Base-by-base conservation (phyloP, 768 basidiomycete genomes). In the Hericium alpestre region DNA sequence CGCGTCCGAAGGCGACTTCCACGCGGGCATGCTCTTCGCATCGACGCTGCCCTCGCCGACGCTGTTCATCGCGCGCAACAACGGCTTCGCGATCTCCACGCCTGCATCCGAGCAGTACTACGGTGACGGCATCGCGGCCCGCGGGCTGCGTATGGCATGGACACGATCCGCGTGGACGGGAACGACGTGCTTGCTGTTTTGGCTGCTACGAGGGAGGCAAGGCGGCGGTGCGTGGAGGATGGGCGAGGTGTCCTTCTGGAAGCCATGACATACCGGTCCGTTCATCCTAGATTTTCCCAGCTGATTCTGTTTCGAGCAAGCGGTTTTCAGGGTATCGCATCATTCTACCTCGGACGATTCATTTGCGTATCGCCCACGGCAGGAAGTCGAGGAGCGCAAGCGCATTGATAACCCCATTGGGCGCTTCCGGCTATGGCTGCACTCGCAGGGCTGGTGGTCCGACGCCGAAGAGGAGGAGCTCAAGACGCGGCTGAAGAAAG, bases 331-430 rank as follows among this genome's bases (percentile, higher is more conserved):
- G 25, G 86, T 96, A 12, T 88, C 93, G n/a, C 93, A 97, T 66
- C 92, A 94, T 67, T 92, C 90, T 16, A 94, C 90, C 0, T 95
- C 93, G 10, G 94, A 97, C 65, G 93, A 97, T 69, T 94, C 92
- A 4, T 94, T 90, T 65, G 93, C 93, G 20, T 97, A 97, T 69
- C 83, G 93, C 41, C 79, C 89, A 1, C 80, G 89, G 18, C 80
- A 90, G 56, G 94, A 95, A 65, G 94, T 96, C 32, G 90, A 95
- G 70, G 87, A 93, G 63, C 81, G 87, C 65, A 93, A 91, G 72
- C 84, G 89, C 37, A 83, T 96, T 56, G 90, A 95, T 60, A 93
- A 94, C 66, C 93, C 93, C 1, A 82, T 93, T 57, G 77, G 78
- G 23, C 84, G 93, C 32, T 90, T 94, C 70, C 79, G 90, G n/a